A percentile compares a stretch with the other conserved stretches of the same genome.
Evolutionary conservation across 2,329 filamentous ascomycete species (phyloP).

Genomic region (Diplodia seriata): DNA sequence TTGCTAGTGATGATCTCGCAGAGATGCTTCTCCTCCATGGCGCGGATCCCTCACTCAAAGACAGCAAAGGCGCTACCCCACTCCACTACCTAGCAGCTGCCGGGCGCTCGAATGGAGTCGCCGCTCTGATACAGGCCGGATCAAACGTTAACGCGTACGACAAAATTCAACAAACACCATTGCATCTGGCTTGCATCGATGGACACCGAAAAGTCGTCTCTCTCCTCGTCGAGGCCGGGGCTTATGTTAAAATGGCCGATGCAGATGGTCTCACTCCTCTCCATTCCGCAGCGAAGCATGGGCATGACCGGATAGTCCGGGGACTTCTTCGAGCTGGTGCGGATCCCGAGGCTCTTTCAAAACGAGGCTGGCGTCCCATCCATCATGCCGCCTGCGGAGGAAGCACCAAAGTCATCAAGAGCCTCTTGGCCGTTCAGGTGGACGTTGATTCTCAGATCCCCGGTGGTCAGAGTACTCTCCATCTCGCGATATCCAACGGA

Average conservation of each 20-base stretch:
- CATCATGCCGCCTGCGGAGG: conserved; percentile 4
- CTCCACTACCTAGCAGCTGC: neutral
- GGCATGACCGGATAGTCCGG: neutral
- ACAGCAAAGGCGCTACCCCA: neutral
- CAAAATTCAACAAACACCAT: neutral
- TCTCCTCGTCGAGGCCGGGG: neutral
- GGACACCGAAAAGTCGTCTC: neutral
- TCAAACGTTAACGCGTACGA: neutral
- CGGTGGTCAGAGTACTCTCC: neutral
- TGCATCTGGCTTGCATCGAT: conserved; percentile 8
- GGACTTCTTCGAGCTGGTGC: neutral
- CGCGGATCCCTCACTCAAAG: neutral
- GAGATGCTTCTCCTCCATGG: conserved; percentile 4
- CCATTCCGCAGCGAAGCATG: neutral
- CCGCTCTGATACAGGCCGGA: neutral
- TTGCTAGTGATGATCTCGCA: neutral
- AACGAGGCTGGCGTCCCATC: neutral
- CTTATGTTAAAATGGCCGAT: neutral
- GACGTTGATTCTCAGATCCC: neutral
- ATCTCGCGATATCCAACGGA: neutral
- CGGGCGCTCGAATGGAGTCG: neutral
- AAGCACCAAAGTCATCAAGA: neutral
- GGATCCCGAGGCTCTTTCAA: neutral
- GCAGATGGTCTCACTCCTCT: neutral
- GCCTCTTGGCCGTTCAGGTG: neutral